Percentiles rank a stretch among this genome's conserved stretches.
These are phyloP conservation scores for Porodaedalea pini DNA, from an alignment of 1,284 basidiomycete genomes.

Conservation along the genomic window DNA sequence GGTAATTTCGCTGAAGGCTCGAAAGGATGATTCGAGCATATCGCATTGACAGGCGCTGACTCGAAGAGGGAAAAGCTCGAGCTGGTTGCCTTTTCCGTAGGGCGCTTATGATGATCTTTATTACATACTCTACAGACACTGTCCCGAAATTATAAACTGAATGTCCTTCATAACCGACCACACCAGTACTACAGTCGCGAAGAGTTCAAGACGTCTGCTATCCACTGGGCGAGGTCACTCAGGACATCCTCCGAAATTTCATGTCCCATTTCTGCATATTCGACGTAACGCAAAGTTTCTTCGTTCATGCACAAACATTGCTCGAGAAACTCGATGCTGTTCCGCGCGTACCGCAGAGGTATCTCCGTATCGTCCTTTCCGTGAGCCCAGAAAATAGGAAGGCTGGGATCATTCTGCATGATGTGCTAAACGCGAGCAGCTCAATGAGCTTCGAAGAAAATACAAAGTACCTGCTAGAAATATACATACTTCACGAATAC, in stretches of 20 bases:
- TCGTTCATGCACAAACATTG: slow-evolving; percentile 28
- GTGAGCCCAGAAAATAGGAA: slow-evolving; percentile 43
- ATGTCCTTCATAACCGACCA: background rate
- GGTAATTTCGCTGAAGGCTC: background rate
- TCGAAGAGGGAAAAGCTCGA: background rate
- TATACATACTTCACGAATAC: slow-evolving; percentile 33
- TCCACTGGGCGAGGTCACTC: slow-evolving; percentile 43
- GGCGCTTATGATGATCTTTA: background rate
- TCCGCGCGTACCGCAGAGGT: slow-evolving; percentile 34
- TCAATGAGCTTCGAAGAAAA: background rate
- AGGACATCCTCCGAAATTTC: slow-evolving; percentile 36
- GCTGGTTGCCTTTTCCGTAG: background rate
- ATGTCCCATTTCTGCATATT: slow-evolving; percentile 36
- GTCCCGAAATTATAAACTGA: background rate
- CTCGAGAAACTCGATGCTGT: slow-evolving; percentile 34
- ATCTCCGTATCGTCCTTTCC: slow-evolving; percentile 38
- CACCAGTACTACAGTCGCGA: background rate
- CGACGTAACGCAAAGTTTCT: slow-evolving; percentile 29
- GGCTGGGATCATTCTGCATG: slow-evolving; percentile 31
- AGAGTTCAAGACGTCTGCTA: slow-evolving; percentile 10
- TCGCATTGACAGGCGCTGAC: slow-evolving; percentile 9
- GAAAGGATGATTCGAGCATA: slow-evolving; percentile 5
- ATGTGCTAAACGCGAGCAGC: slow-evolving; percentile 27
- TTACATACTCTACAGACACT: background rate
- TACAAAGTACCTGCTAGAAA: background rate